These are phyloP conservation scores for Polyporus tsugae DNA, from an alignment of 1,284 basidiomycete genomes.

Conservation along the genomic window DNA sequence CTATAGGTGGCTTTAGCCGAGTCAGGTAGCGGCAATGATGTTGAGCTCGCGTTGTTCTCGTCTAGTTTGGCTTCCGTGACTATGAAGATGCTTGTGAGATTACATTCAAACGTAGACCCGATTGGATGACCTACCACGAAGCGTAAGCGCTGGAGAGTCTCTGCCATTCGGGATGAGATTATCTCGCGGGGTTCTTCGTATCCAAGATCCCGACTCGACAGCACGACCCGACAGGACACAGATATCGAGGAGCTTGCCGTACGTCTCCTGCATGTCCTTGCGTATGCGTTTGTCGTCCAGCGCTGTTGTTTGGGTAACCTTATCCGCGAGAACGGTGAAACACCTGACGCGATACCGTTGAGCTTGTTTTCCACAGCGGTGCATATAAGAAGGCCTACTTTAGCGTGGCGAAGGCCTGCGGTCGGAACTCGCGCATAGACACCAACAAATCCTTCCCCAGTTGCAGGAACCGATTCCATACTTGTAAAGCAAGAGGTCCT, in stretches of 20 bases:
- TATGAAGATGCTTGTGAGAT: constrained; percentile 13
- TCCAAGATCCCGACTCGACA: constrained; percentile 83
- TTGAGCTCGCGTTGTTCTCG: constrained; percentile 61
- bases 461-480: constrained; percentile 85
- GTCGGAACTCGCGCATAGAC: constrained; percentile 68
- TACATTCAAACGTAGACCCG: neutral
- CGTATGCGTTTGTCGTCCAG: constrained; percentile 89
- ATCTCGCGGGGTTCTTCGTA: constrained; percentile 73
- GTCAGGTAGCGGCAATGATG: constrained; percentile 49
- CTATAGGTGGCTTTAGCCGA: constrained; percentile 50
- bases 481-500: constrained; percentile 89
- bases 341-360: constrained; percentile 58
- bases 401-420: constrained; percentile 78
- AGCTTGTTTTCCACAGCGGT: neutral
- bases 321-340: constrained; percentile 82
- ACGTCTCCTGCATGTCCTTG: constrained; percentile 94
- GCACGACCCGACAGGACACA: constrained; percentile 82
- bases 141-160: constrained; percentile 71
- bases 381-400: constrained; percentile 55
- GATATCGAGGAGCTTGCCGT: constrained; percentile 86
- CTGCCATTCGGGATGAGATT: constrained; percentile 64
- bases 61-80: constrained; percentile 54
- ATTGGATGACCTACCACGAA: constrained; percentile 47
- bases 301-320: constrained; percentile 87
- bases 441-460: constrained; percentile 83